These are phyloP conservation scores for Mallotus repandus DNA, from an alignment of 441 rosid genomes.

Conservation along the genomic window DNA sequence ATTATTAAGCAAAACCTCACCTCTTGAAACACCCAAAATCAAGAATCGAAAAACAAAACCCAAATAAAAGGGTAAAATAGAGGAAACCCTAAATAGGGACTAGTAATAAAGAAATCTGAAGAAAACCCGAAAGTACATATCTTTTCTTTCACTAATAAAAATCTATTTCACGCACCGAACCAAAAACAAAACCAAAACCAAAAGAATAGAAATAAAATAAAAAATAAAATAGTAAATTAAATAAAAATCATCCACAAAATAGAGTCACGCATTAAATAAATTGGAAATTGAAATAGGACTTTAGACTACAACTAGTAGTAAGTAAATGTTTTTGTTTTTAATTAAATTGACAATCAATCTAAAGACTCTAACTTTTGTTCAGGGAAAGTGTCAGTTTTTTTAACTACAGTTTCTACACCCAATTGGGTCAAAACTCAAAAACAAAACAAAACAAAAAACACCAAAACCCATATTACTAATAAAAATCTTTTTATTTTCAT, in stretches of 20 bases:
- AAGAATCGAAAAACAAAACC: constrained; percentile 8
- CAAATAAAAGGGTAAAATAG: constrained; percentile 13
- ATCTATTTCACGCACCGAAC: constrained; percentile 27
- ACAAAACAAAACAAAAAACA: background rate
- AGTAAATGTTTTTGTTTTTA: constrained; percentile 9
- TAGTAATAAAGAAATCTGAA: constrained; percentile 34
- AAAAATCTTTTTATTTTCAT: background rate
- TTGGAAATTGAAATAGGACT: background rate
- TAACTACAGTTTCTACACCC: constrained; percentile 39
- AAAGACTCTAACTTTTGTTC: constrained; percentile 13
- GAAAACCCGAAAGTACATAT: constrained; percentile 35
- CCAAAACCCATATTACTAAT: too few species aligned
- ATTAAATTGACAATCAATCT: constrained; percentile 35
- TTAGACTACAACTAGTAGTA: background rate
- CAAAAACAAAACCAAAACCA: constrained; percentile 30
- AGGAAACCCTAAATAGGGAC: constrained; percentile 37
- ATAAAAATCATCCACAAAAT: constrained; percentile 34
- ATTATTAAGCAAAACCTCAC: constrained; percentile 3
- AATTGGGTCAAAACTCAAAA: constrained; percentile 36
- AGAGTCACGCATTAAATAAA: constrained; percentile 32
- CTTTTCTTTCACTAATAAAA: constrained; percentile 40
- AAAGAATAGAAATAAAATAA: constrained; percentile 20
- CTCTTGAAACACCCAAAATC: constrained; percentile 12
- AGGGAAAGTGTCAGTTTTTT: constrained; percentile 31
- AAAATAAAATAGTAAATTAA: constrained; percentile 1